Base-by-base conservation (phyloP, 1,284 basidiomycete genomes). In the Moesziomyces antarcticus region DNA sequence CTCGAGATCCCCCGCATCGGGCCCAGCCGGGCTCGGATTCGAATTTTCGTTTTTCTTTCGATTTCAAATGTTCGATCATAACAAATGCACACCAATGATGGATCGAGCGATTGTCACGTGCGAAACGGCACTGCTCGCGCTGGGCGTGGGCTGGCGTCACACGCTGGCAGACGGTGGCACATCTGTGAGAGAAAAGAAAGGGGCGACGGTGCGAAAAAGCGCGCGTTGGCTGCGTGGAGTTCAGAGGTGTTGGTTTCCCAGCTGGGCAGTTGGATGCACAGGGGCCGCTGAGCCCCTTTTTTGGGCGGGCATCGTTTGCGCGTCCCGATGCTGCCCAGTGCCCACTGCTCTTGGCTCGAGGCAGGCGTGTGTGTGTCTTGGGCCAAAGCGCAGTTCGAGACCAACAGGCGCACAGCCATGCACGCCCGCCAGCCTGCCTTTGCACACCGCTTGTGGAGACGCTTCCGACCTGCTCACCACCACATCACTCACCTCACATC, bases 61-160 rank as follows among this genome's bases (percentile, higher is more conserved):
- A 16, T 16, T 30, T 10, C 35, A 37, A 27, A 11, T 50, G 40
- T 57, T 3, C 18, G 13, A 18, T 27, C 18, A 50, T 42, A 49
- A 20, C 3, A 18, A 30, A n/a, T n/a, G n/a, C n/a, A n/a, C n/a
- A n/a, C n/a, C n/a, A n/a, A n/a, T n/a, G n/a, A n/a, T n/a, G n/a
- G n/a, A n/a, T n/a, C n/a, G n/a, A n/a, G n/a, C n/a, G n/a, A 37
- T 10, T 43, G 55, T 57, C 55, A 57, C 55, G 55, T 57, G 55
- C 35, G 35, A 5, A n/a, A 33, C 21, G 21, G 14, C 35, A 6
- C 14, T 14, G 35, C 35, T 37, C 35, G 35, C 35, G 35, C 35
- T 37, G 35, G 35, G 35, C 14, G 24, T 25, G 24, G 24, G 24
- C 24, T 25, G 24, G 24, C 24, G 14, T 9, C 35, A 37, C 35